Evolutionary conservation across 257 asterid species (phyloP).

Genomic region (Nicotiana obtusifolia): DNA sequence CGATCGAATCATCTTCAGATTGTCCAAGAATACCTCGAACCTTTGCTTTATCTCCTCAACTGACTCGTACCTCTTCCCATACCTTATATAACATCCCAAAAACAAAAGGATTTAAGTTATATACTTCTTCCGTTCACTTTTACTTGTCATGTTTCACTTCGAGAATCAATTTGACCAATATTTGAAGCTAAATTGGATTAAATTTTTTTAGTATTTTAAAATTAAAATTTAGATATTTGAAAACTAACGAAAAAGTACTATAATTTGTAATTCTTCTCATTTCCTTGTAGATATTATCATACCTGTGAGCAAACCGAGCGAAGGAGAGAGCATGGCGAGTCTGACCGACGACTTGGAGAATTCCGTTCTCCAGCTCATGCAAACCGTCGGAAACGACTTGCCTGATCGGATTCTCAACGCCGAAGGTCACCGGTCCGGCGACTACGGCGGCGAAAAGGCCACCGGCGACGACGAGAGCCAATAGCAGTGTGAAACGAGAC

Average conservation of each 20-base stretch:
- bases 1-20: conserved; percentile 61
- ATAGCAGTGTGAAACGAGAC: conserved; percentile 33
- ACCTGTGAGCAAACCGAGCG: conserved; percentile 85
- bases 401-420: conserved; percentile 68
- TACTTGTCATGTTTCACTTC: no score
- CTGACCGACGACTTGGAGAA: conserved; percentile 52
- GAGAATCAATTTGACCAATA: no score
- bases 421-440: conserved; percentile 33
- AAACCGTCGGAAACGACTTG: conserved; percentile 71
- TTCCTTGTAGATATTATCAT: neutral
- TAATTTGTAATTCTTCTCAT: neutral
- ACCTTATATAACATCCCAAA: conserved; percentile 32
- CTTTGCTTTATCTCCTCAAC: conserved; percentile 68
- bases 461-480: conserved; percentile 11
- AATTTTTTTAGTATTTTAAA: no score
- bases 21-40: conserved; percentile 61
- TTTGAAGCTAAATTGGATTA: no score
- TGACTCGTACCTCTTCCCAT: conserved; percentile 58
- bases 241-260: no score
- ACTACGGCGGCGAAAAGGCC: conserved; percentile 21
- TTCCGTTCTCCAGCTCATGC: conserved; percentile 53
- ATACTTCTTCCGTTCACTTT: no score
- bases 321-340: conserved; percentile 68
- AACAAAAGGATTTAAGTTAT: neutral
- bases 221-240: no score